Conservation (phyloP, 331 rosid genomes). For the Malus hybrid region DNA sequence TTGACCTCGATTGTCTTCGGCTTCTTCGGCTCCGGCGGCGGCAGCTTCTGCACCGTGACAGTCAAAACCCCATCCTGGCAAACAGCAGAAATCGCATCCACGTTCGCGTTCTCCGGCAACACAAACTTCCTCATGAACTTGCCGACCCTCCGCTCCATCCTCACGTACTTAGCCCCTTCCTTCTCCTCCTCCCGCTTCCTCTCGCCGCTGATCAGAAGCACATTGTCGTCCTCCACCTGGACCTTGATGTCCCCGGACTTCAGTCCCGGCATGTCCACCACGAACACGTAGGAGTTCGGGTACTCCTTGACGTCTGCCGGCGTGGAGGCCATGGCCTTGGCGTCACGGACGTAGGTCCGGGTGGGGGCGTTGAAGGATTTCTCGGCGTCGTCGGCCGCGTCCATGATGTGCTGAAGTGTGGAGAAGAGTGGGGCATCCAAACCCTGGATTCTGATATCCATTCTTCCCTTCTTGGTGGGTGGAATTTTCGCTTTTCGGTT, state of each 20-base stretch:
- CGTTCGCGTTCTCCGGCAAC: conserved; percentile 72
- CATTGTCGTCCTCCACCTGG: conserved; percentile 38
- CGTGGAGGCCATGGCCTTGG: conserved; percentile 48
- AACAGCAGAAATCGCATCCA: conserved; percentile 45
- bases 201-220: conserved; percentile 41
- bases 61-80: conserved; percentile 79
- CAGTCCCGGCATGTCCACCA: conserved; percentile 49
- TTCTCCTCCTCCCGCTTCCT: conserved; percentile 79
- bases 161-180: conserved; percentile 58
- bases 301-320: conserved; percentile 42
- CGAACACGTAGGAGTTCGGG: conserved; percentile 28
- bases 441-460: conserved; percentile 19
- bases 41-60: conserved; percentile 64
- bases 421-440: conserved; percentile 7
- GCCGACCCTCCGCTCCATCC: conserved; percentile 80
- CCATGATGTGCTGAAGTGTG: conserved; percentile 18
- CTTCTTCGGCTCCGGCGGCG: conserved; percentile 93
- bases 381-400: conserved; percentile 19
- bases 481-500: background rate
- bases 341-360: conserved; percentile 32
- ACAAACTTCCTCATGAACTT: conserved; percentile 73
- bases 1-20: conserved; percentile 66
- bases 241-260: conserved; percentile 34
- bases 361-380: conserved; percentile 29
- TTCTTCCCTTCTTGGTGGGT: background rate